phyloP scores from a whole-genome alignment of 2,329 filamentous ascomycete genomes.

The Penicillium griseofulvum region DNA sequence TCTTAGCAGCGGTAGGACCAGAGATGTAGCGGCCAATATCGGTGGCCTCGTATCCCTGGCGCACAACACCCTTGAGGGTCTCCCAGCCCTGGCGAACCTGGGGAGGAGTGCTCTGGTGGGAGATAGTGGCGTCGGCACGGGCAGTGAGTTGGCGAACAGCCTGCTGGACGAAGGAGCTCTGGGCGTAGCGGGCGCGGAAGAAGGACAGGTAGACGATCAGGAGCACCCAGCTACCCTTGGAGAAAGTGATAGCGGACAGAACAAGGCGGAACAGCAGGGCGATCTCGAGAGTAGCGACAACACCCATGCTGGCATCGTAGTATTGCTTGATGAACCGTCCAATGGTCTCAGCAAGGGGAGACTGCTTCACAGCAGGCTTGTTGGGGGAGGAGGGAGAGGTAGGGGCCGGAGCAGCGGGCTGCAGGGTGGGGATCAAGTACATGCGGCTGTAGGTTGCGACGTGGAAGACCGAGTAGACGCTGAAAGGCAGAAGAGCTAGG shows the following conservation, averaged over 20 bases:
- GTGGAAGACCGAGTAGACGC: slow-evolving; percentile 97
- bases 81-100: slow-evolving; percentile 77
- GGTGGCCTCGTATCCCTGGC: slow-evolving; percentile 75
- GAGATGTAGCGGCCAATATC: slow-evolving; percentile 72
- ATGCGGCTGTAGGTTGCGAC: slow-evolving; percentile 93
- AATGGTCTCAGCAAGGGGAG: slow-evolving; percentile 75
- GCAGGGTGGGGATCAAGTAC: slow-evolving; percentile 84
- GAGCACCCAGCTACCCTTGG: slow-evolving; percentile 86
- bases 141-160: slow-evolving; percentile 71
- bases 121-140: slow-evolving; percentile 75
- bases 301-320: slow-evolving; percentile 93
- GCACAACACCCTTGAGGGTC: slow-evolving; percentile 67
- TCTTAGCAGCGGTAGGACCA: slow-evolving; percentile 47
- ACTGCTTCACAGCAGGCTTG: slow-evolving; percentile 48
- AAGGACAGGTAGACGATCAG: slow-evolving; percentile 84
- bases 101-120: slow-evolving; percentile 83
- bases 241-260: slow-evolving; percentile 79
- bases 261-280: slow-evolving; percentile 80
- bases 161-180: slow-evolving; percentile 90
- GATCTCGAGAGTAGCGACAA: slow-evolving; percentile 87
- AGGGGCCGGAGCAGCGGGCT: slow-evolving; percentile 59
- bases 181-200: slow-evolving; percentile 82
- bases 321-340: slow-evolving; percentile 95
- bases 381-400: slow-evolving; percentile 56
- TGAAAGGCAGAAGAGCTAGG: slow-evolving; percentile 87